A percentile compares a stretch with the other conserved stretches of the same genome.
Evolutionary conservation across 352 stramenopile genomes (phyloP).

Genomic region (Globisporangium sylvaticum): DNA sequence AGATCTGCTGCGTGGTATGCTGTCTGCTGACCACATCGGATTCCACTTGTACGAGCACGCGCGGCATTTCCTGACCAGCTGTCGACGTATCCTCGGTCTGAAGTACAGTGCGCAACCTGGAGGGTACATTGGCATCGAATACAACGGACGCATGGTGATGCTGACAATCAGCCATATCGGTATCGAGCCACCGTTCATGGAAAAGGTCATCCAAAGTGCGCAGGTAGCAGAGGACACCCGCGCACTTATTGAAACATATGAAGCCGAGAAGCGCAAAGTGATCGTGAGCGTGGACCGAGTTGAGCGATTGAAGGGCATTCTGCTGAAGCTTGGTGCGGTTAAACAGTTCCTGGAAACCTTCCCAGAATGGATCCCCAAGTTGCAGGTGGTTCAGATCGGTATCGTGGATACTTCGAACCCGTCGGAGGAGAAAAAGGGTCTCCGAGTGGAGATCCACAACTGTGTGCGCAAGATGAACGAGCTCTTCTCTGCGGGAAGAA

Average conservation of each 20-base stretch:
- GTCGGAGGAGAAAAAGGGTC: slow-evolving; percentile 61
- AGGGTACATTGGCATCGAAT: slow-evolving; percentile 93
- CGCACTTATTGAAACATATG: slow-evolving; percentile 45
- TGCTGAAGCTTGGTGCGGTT: slow-evolving; percentile 95
- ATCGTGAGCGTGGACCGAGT: slow-evolving; percentile 94
- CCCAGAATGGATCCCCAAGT: slow-evolving; percentile 76
- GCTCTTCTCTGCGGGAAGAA: slow-evolving; percentile 33
- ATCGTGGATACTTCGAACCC: slow-evolving; percentile 74
- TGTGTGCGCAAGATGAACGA: slow-evolving; percentile 75
- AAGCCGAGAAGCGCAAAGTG: slow-evolving; percentile 59
- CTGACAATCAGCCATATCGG: slow-evolving; percentile 98
- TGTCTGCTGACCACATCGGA: slow-evolving; percentile 96
- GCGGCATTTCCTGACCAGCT: slow-evolving; percentile 97
- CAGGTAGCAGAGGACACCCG: slow-evolving; percentile 50
- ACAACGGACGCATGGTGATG: slow-evolving; percentile 95
- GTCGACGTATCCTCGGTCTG: slow-evolving; percentile 82
- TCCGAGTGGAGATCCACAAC: slow-evolving; percentile 55
- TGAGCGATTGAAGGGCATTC: slow-evolving; percentile 96
- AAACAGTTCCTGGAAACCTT: slow-evolving; percentile 91
- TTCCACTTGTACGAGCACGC: slow-evolving; percentile 99
- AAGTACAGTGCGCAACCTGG: slow-evolving; percentile 90
- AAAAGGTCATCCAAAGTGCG: slow-evolving; percentile 50
- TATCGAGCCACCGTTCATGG: slow-evolving; percentile 91
- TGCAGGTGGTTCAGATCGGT: slow-evolving; percentile 84
- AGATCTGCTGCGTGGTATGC: slow-evolving; percentile 94